Conservation (phyloP, 1,284 basidiomycete species). For the Ceratobasidium sp. region DNA sequence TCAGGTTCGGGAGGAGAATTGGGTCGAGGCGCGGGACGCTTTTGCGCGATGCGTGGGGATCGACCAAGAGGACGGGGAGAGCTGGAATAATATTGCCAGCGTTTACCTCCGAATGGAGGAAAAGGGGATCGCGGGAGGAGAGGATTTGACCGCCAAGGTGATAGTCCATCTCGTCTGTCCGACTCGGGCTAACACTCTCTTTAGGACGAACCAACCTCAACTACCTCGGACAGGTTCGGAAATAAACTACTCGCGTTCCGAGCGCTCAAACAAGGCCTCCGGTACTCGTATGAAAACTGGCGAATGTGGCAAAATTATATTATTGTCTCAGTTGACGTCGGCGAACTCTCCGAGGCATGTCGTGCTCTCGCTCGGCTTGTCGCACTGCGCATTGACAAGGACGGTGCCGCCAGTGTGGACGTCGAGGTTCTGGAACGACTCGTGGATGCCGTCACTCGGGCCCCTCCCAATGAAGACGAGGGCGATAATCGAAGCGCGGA, state of each 20-base stretch:
- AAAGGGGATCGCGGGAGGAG: constrained; percentile 43
- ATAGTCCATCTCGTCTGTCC: background rate
- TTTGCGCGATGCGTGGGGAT: constrained; percentile 88
- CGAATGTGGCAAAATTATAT: constrained; percentile 99
- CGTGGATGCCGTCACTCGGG: constrained; percentile 80
- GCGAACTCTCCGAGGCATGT: constrained; percentile 86
- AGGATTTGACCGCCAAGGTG: constrained; percentile 37
- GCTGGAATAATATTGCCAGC: constrained; percentile 97
- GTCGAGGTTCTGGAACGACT: constrained; percentile 60
- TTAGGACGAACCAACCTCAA: background rate
- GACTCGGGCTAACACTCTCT: background rate
- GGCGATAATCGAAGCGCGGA: constrained; percentile 55
- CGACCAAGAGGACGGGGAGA: constrained; percentile 96
- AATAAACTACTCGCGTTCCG: constrained; percentile 90
- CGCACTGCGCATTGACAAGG: constrained; percentile 75
- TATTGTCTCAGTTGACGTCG: constrained; percentile 92
- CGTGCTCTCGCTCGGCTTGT: constrained; percentile 84
- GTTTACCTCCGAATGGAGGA: constrained; percentile 84
- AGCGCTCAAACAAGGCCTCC: constrained; percentile 91
- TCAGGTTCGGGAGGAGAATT: constrained; percentile 78
- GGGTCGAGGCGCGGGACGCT: constrained; percentile 82
- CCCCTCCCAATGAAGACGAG: constrained; percentile 51
- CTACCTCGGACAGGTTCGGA: constrained; percentile 47
- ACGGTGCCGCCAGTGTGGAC: constrained; percentile 66
- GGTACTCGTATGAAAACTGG: constrained; percentile 89